Evolutionary conservation across 2,329 filamentous ascomycete genomes (phyloP).

Genomic region (Dissoconium aciculare): DNA sequence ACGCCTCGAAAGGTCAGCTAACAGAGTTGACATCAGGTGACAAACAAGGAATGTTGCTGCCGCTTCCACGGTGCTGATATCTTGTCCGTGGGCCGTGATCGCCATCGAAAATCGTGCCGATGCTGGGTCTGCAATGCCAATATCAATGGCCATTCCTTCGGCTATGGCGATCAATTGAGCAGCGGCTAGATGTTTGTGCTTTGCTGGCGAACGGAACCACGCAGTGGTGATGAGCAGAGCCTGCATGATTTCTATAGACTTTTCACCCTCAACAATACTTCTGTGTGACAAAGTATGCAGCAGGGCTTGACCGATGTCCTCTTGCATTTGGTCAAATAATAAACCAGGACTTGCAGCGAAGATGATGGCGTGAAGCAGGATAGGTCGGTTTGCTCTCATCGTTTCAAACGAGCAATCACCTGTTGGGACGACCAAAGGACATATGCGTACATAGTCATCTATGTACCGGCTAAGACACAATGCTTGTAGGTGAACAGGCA

Average conservation of each 20-base stretch:
- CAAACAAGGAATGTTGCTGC: constrained; percentile 12
- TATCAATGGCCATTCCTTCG: constrained; percentile 62
- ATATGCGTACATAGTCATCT: constrained; percentile 9
- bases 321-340: constrained; percentile 41
- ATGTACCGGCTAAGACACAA: constrained; percentile 12
- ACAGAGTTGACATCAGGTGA: constrained; percentile 8
- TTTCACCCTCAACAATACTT: constrained; percentile 56
- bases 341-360: constrained; percentile 36
- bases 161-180: constrained; percentile 70
- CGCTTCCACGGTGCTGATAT: constrained; percentile 7
- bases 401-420: constrained; percentile 5
- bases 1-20: constrained; percentile 10
- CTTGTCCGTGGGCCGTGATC: background rate
- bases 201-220: constrained; percentile 70
- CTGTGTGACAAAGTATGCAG: constrained; percentile 57
- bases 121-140: constrained; percentile 46
- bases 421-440: constrained; percentile 11
- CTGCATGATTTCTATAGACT: constrained; percentile 68
- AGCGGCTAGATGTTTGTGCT: constrained; percentile 72
- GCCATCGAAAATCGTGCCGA: constrained; percentile 2
- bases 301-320: constrained; percentile 48
- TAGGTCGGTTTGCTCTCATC: constrained; percentile 24
- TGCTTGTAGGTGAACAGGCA: constrained; percentile 11
- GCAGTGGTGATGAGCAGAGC: constrained; percentile 57
- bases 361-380: constrained; percentile 44